These are phyloP conservation scores for Botryococcus braunii DNA, from an alignment of 163 green algal genomes.

Conservation along the genomic window DNA sequence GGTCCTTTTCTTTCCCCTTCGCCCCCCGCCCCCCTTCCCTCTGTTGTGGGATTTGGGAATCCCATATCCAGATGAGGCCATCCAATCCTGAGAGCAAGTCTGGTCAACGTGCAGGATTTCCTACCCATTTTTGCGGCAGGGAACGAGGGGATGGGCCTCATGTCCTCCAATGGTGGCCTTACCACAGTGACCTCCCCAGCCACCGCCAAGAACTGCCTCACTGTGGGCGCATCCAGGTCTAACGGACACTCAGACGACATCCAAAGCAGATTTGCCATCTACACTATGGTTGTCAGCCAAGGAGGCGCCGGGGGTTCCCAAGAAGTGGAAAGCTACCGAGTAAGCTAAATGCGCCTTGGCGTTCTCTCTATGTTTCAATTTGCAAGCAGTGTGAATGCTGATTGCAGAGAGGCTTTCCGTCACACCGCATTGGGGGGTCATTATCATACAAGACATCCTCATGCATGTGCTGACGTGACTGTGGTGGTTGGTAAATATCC, in stretches of 20 bases:
- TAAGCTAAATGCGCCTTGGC: background rate
- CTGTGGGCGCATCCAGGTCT: constrained; percentile 35
- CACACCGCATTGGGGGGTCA: no score
- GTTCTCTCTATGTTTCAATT: no score
- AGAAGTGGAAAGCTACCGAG: constrained; percentile 1
- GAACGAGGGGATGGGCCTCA: constrained; percentile 52
- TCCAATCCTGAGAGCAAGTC: no score
- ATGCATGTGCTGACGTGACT: no score
- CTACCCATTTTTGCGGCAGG: constrained; percentile 77
- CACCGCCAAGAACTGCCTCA: constrained; percentile 79
- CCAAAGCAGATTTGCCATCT: constrained; percentile 2
- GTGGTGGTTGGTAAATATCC: no score
- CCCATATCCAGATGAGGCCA: no score
- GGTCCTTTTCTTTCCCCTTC: no score
- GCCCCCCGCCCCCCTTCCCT: no score
- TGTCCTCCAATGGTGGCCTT: constrained; percentile 30
- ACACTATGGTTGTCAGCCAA: background rate
- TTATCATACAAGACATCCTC: no score
- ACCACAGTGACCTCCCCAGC: constrained; percentile 68
- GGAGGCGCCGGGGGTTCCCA: background rate
- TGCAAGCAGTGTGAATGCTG: no score
- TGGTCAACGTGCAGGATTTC: constrained; percentile 66
- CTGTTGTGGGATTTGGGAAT: no score
- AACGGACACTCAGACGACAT: background rate
- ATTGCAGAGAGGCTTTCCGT: no score